Base-by-base conservation (phyloP, 305 asterid genomes). In the Petunia hybrid region DNA sequence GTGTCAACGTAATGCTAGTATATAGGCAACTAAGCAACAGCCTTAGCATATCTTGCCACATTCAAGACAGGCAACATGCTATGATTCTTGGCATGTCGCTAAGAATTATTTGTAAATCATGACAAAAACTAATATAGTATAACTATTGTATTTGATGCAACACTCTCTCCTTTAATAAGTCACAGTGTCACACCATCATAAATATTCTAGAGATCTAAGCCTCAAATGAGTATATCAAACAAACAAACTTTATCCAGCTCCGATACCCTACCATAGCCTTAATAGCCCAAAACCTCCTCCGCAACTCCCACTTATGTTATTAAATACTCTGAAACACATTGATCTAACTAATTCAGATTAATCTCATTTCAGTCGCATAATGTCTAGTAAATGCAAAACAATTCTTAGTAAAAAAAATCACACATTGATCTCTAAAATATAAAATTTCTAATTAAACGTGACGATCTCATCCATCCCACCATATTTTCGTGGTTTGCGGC, bases 221-320 rank as follows among this genome's bases (percentile, higher is more conserved):
- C 43, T 46, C 43, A 69, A 68, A 7, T 42, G 10, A 8, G 6
- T 59, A 41, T n/a, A 43, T 62, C 53, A 80, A 65, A 67, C 71
- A 60, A 39, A 79, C 85, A 74, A 81, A 77, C 80, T 84, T 79
- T 64, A 51, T 81, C 77, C 80, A 76, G 55, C 42, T 10, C 55
- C 63, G 40, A 69, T 66, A 81, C 83, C 88, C 84, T 80, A 79
- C 85, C 53, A 35, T 62, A 31, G 76, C 84, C 62, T 36, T 22
- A 1, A 22, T 2, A 4, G 2, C 43, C 60, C 41, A 9, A 6
- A 0, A 5, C 13, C 16, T 46, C 14, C 12, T 31, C 22, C n/a
- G 55, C 36, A 10, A 16, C 12, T 35, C 42, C 51, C 85, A 77
- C 68, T 59, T 31, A 43, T 43, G 6, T 2, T 43, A 3, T 59